These are phyloP conservation scores for Hysterium pulicare DNA, from an alignment of 2,329 filamentous ascomycete genomes.

Conservation along the genomic window DNA sequence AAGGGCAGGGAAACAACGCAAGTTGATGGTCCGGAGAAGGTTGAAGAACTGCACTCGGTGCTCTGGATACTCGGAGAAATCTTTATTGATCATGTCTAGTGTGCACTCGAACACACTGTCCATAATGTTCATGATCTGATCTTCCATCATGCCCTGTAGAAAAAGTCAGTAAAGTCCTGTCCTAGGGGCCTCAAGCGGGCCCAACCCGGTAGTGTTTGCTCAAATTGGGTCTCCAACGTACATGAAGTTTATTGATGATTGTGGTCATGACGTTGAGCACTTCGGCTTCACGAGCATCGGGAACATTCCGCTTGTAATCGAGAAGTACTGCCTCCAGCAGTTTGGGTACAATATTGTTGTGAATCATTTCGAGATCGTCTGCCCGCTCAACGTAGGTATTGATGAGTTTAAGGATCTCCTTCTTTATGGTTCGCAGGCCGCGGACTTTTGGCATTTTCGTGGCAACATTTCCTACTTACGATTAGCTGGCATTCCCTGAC, in stretches of 20 bases:
- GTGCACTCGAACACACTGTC: conserved; percentile 98
- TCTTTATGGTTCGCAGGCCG: conserved; percentile 95
- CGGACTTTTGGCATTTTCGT: conserved; percentile 97
- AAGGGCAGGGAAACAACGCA: conserved; percentile 93
- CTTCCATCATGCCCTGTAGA: conserved; percentile 86
- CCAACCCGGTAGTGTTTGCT: conserved; percentile 48
- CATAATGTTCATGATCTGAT: conserved; percentile 96
- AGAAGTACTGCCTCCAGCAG: conserved; percentile 89
- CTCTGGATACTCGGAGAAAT: conserved; percentile 98
- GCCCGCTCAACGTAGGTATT: conserved; percentile 98
- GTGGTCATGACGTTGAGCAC: conserved; percentile 97
- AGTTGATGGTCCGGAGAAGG: conserved; percentile 88
- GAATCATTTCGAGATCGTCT: conserved; percentile 90
- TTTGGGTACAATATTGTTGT: conserved; percentile 91
- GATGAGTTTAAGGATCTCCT: conserved; percentile 97
- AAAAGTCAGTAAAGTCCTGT: conserved; percentile 17
- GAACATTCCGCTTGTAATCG: conserved; percentile 96
- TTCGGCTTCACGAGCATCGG: conserved; percentile 92
- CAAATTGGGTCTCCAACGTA: conserved; percentile 61
- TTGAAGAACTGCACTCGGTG: conserved; percentile 99
- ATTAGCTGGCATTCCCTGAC: conserved; percentile 31
- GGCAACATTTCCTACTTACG: conserved; percentile 69
- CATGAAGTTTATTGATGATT: conserved; percentile 93
- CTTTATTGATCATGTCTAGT: conserved; percentile 99
- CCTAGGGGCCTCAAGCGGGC: conserved; percentile 20